These are phyloP conservation scores for Leptographium lundbergii DNA, from an alignment of 2,329 filamentous ascomycete genomes.

Conservation along the genomic window DNA sequence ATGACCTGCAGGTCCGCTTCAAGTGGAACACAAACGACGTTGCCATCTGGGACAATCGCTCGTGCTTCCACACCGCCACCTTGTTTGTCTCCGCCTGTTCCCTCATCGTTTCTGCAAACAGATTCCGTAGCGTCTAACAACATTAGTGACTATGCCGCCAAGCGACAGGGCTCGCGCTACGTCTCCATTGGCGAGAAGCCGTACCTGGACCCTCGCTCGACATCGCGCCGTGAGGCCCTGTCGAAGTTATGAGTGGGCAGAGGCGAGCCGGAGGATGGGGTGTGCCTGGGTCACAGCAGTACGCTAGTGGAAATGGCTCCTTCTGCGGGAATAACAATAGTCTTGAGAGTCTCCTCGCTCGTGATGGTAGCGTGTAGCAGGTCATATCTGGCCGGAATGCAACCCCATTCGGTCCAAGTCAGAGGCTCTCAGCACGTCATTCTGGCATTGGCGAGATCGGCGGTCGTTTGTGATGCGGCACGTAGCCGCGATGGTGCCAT, in stretches of 20 bases:
- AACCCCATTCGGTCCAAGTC: neutral
- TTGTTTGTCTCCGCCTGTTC: neutral
- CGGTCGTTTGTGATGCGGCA: neutral
- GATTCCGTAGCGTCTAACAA: neutral
- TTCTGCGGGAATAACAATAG: no score
- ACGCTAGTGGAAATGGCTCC: no score
- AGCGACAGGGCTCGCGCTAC: conserved; percentile 13
- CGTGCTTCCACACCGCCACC: neutral
- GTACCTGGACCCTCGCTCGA: conserved; percentile 21
- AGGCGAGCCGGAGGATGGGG: conserved; percentile 24
- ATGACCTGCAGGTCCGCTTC: conserved; percentile 35
- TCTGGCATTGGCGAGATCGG: neutral
- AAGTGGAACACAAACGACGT: conserved; percentile 33
- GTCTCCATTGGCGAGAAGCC: conserved; percentile 39
- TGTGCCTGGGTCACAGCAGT: no score
- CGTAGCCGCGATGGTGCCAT: neutral
- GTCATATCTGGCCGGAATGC: no score
- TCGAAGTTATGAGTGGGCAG: conserved; percentile 19
- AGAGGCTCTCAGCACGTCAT: neutral
- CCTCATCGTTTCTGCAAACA: no score
- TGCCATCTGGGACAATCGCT: neutral
- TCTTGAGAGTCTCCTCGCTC: neutral
- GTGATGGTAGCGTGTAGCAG: neutral
- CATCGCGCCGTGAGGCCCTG: no score
- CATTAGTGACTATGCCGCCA: neutral